Base-by-base conservation (phyloP, 345 rosid species). In the Diplotaxis tenuifolia region DNA sequence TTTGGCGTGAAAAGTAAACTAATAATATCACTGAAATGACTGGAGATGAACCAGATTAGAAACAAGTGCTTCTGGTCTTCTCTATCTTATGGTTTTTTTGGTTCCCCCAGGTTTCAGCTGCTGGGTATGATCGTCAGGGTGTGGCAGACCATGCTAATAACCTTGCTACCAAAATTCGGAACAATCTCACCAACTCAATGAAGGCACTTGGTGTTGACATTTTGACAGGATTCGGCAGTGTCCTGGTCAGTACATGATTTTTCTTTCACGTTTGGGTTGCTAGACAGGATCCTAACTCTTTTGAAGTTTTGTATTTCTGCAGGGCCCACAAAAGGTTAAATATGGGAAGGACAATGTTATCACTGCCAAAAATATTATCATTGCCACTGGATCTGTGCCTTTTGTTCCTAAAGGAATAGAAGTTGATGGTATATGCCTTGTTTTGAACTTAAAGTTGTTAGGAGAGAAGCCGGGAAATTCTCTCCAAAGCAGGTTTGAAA, bases 401-500 rank as follows among this genome's bases (percentile, higher is more conserved):
- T 92, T 95, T 79, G 98, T 95, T 15, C 99, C 98, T 47, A 90
- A 90, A 82, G 99, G 99, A 78, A 95, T 95, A 72, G 97, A 95
- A 87, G 91, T 95, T 79, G 98, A 95, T 80, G 99, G 99, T 95
- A 87, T 59, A 42, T 47, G n/a, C 29, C 25, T 57, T 57, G 49
- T 31, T 74, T 60, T 27, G 5, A 52, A 8, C 3, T 4, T 25
- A 3, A 18, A 61, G 14, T 23, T 63, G 38, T 3, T 16, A 38
- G 16, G 12, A 61, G 65, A 22, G 14, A 42, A 47, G 53, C 38
- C 53, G 45, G 28, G 21, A 54, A 12, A 53, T n/a, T 8, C 2
- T 42, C 42, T n/a, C 15, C 11, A n/a, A 28, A 56, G 23, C 11
- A 62, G 58, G 22, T 31, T 18, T 70, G 66, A 47, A n/a, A 5